Base-by-base conservation (phyloP, 139 green algal genomes). In the Chlorella sp. region DNA sequence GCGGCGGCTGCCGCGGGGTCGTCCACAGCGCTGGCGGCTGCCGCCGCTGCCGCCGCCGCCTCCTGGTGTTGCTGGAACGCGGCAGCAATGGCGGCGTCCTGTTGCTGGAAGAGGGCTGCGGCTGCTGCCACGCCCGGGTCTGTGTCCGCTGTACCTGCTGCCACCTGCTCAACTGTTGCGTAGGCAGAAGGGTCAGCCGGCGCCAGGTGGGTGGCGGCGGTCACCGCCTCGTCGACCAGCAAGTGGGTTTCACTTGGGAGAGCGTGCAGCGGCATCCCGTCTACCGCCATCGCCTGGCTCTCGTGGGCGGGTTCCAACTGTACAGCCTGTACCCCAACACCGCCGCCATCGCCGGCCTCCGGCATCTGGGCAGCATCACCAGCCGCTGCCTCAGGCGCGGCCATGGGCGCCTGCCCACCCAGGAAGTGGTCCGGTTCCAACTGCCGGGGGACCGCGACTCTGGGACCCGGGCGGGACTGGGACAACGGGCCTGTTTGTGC, bases 151-250 rank as follows among this genome's bases (percentile, higher is more conserved):
- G 71, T 4, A 22, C 19, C 71, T 78, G 14, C 12, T 40, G 71
- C 71, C 18, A 34, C 32, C 32, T 78, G 71, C 71, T 78, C 30
- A 30, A 57, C 48, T 57, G 48, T 9, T 57, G 48, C 5, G 64
- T 71, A 71, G 64, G 64, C 64, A 71, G 64, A 26, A 28, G 64
- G 34, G 34, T 81, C 75, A 81, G 75, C 75, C 75, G 75, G 34
- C 75, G 75, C 75, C 75, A 81, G 34, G 75, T 81, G 75, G 36
- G 75, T 39, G 75, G 75, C 36, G 34, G 75, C 75, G 75, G 75
- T 57, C 48, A 57, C 48, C 71, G 71, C 71, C 36, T 78, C 71
- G 28, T 14, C 71, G 71, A n/a, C 71, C 71, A 39, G 71, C 48
- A 57, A 57, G 71, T 39, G 71, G 32, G 32, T 78, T 14, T 14